A percentile compares a stretch with the other conserved stretches of the same genome.
Evolutionary conservation across 1,284 basidiomycete species (phyloP).

Genomic region (Sanghuangporus sanghuang): DNA sequence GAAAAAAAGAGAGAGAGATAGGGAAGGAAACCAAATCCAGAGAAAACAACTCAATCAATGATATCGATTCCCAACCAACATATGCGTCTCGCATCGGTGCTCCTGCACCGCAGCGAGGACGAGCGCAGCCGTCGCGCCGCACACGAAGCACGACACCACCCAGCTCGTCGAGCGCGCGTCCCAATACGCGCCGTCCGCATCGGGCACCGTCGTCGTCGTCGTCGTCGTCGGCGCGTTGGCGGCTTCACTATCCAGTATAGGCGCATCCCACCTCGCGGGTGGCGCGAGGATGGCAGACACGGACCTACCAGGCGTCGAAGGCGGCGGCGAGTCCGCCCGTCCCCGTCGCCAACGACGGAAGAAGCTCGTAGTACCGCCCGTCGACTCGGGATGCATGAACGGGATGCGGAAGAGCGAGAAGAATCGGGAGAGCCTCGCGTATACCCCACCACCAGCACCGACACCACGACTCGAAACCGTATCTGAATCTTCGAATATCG

Average conservation of each 20-base stretch:
- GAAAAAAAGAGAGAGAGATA: too few relatives aligned
- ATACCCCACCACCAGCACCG: not conserved
- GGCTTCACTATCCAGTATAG: not conserved
- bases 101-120: conserved; percentile 10
- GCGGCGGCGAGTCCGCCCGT: not conserved
- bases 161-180: conserved; percentile 8
- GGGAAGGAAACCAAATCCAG: too few relatives aligned
- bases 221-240: not conserved
- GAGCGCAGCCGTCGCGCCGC: conserved; percentile 12
- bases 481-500: conserved; percentile 12
- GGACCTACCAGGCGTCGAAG: not conserved
- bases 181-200: not conserved
- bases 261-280: not conserved
- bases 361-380: not conserved
- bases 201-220: not conserved
- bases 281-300: not conserved
- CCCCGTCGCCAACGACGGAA: not conserved
- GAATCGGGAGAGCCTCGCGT: not conserved
- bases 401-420: conserved; percentile 4
- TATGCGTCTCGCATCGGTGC: not conserved
- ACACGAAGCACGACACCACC: conserved; percentile 16
- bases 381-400: not conserved
- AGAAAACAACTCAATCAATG: not conserved
- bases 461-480: too few relatives aligned
- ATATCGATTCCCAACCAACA: conserved; percentile 11